These are phyloP conservation scores for Pelargonium australe DNA, from an alignment of 441 rosid species.

Conservation along the genomic window DNA sequence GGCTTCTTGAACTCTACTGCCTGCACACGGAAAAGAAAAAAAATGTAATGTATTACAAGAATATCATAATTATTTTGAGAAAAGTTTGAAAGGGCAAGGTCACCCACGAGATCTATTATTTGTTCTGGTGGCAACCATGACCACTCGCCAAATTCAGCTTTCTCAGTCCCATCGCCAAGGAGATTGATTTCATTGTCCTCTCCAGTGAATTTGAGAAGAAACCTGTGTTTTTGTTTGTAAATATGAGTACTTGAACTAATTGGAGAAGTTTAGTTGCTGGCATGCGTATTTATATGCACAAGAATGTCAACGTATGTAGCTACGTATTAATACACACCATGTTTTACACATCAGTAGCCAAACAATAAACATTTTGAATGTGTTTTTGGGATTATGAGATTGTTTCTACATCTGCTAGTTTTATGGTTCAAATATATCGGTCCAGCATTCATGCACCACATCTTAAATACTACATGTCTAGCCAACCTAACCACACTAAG, in stretches of 20 bases:
- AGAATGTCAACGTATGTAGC: background rate
- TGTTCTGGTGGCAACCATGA: conserved; percentile 54
- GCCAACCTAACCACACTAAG: background rate
- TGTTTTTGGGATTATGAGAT: background rate
- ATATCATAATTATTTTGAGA: background rate
- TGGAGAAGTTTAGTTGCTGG: too few relatives aligned
- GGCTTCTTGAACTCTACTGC: conserved; percentile 72
- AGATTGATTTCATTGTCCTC: conserved; percentile 62
- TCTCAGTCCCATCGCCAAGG: conserved; percentile 57
- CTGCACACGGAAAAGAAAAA: conserved; percentile 22
- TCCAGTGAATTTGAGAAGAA: conserved; percentile 58
- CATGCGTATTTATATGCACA: background rate
- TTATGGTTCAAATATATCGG: background rate
- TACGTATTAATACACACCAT: too few relatives aligned
- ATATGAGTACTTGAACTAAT: too few relatives aligned
- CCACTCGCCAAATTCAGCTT: conserved; percentile 61
- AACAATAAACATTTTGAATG: too few relatives aligned
- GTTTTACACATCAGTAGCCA: too few relatives aligned
- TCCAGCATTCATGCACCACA: background rate
- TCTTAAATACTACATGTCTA: background rate
- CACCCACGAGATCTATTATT: conserved; percentile 42
- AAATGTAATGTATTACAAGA: background rate
- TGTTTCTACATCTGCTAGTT: background rate
- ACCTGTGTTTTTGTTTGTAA: conserved; percentile 33
- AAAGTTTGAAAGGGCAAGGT: background rate